Evolutionary conservation across 129 eudicot genomes (phyloP), one percentile per base, ranked within the genome.

Genomic region (carrot (Daucus carota)): DNA sequence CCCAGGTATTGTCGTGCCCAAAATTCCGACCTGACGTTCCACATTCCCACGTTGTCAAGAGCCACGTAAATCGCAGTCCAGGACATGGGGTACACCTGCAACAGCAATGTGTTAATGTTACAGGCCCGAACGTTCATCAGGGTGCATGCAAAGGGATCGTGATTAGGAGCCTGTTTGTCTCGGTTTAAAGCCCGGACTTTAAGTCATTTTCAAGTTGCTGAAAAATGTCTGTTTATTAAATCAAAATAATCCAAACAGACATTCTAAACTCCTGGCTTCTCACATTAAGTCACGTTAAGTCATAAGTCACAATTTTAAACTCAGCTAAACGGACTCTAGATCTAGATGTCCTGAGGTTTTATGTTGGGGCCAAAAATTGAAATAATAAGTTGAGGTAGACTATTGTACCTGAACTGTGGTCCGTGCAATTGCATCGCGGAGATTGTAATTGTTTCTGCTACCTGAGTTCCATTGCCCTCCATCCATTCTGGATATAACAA

Each of bases 1-100:
- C 98, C 98, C 0, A 93, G 85, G 76, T 93, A 93, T 66, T 90
- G 98, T 65, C 98, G 85, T 47, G 97, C 97, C 98, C 98, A 93
- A 70, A 87, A 90, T 83, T 93, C 98, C 0, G 97, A 75, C 72
- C 98, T 84, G 33, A 93, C 26, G 81, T 93, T 88, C 98, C 98
- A 93, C 98, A 90, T 90, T 32, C 97, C 98, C 31, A 89, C 98
- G 18, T 90, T 93, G 80, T 93, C 98, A 31, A 93, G 87, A 2
- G 96, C 88, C 20, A 93, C 50, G 50, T 87, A 93, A 8, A 93
- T 79, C 2, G 97, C 97, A 32, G 97, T 85, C 98, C 98, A 93
- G 76, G 97, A 88, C 22, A 81, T 85, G 3, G 97, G 98, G 75
- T 93, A 93, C 26, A 93, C 97, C 98, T 93, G 77, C 73, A 81